Evolutionary conservation across 2,329 filamentous ascomycete genomes (phyloP), one percentile per base, ranked within the genome.

Genomic region (Colletotrichum theobromicola): DNA sequence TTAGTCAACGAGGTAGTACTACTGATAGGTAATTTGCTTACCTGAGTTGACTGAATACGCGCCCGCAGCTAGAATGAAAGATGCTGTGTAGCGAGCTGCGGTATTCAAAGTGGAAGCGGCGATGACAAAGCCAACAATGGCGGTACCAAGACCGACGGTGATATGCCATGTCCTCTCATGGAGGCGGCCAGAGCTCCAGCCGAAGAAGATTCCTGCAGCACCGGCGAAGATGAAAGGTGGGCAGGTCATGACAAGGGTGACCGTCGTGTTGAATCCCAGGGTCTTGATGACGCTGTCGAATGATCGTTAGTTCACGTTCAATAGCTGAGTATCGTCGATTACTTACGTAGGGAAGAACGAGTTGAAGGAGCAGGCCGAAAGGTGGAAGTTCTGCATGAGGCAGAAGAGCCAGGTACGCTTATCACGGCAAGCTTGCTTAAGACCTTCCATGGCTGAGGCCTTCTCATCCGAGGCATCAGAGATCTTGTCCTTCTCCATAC

Each of bases 311-410:
- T n/a, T 4, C 4, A 4, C 3, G 10, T 21, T 16, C 21, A 4
- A 53, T 7, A 6, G 34, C 12, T 9, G 2, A 37, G 18, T 2
- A 12, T 4, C 5, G 37, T 5, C 16, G 21, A 3, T 79, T 78
- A 79, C 80, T 78, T 68, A 83, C 81, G 82, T 84, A 0, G 83
- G 83, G 71, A 85, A 85, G 81, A 90, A 90, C 0, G 86, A 85
- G 73, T 85, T 89, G 77, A 85, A 85, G 0, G 82, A 83, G 65
- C 83, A 88, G 2, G 88, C 88, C 1, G 86, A 87, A 15, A 90
- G 80, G 78, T 90, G 88, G 78, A 89, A 87, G 79, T 90, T 89
- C 76, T 90, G 87, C 88, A 90, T 90, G 42, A 90, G 81, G 7
- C 85, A 86, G 75, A 90, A 87, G 4, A 91, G 79, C 85, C 88